A percentile compares a stretch with the other conserved stretches of the same genome.
Evolutionary conservation across 768 basidiomycete species (phyloP).

Genomic region (Candolleomyces efflorescens): DNA sequence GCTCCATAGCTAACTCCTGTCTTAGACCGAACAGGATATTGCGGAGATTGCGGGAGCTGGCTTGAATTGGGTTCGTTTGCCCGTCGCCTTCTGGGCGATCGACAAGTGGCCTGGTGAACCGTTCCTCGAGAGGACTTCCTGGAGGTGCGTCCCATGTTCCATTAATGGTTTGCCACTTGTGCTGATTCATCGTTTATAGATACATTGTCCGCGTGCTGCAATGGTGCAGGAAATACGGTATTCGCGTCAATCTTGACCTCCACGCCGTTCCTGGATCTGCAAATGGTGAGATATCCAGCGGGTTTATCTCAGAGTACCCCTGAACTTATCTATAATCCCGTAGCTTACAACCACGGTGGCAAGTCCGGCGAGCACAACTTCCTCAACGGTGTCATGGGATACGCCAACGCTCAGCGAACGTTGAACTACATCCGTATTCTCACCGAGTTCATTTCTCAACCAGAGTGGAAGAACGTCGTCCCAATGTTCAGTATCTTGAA

Average conservation of each 20-base stretch:
- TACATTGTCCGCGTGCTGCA: constrained; percentile 73
- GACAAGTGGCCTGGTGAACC: constrained; percentile 71
- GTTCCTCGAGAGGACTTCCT: constrained; percentile 67
- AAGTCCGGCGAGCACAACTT: constrained; percentile 60
- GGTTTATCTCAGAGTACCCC: not conserved
- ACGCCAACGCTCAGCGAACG: constrained; percentile 80
- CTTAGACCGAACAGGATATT: constrained; percentile 84
- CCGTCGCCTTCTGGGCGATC: constrained; percentile 85
- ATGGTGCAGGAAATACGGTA: constrained; percentile 83
- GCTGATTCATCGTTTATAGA: constrained; percentile 23
- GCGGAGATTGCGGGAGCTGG: constrained; percentile 88
- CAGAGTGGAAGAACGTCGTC: constrained; percentile 64
- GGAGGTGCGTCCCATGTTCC: constrained; percentile 51
- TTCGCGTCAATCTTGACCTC: constrained; percentile 76
- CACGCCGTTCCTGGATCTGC: constrained; percentile 79
- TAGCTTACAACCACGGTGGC: constrained; percentile 61
- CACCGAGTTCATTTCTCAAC: constrained; percentile 80
- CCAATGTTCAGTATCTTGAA: constrained; percentile 64
- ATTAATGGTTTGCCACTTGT: not conserved
- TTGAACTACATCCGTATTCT: constrained; percentile 76
- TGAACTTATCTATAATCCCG: not conserved
- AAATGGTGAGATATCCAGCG: constrained; percentile 40
- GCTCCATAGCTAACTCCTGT: not conserved
- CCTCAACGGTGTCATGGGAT: constrained; percentile 73
- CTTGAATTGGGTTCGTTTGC: constrained; percentile 80